Base-by-base conservation (phyloP, 148 eudicot genomes). In the Drosera capensis region DNA sequence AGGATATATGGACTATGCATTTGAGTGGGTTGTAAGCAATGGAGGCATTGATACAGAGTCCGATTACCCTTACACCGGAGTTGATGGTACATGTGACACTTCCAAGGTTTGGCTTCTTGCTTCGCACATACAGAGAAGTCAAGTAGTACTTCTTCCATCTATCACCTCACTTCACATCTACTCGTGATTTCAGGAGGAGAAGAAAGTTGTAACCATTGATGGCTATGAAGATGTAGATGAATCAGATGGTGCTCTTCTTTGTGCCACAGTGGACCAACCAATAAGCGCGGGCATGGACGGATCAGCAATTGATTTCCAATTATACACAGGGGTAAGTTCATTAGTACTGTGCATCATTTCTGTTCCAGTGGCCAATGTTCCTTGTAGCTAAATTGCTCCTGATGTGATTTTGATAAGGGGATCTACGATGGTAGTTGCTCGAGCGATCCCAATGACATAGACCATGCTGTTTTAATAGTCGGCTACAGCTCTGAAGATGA, bases 381-480 rank as follows among this genome's bases (percentile, higher is more conserved):
- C n/a, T n/a, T n/a, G n/a, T n/a, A n/a, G n/a, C n/a, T n/a, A n/a
- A 52, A 45, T 15, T 34, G 38, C n/a, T 20, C 43, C 21, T 25
- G 23, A n/a, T 44, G 24, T 43, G 31, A 14, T 40, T n/a, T 15
- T 36, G 23, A 37, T 22, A 44, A 81, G 93, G 93, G 93, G 36
- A 65, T 74, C 20, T 82, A 71, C 12, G 77, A 78, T 25, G 86
- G 93, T 2, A 35, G 45, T 23, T 82, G 86, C 70, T 82, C 93
- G 14, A 45, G 58, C 18, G 53, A 75, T 51, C 79, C 82, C 59
- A 54, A 72, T 13, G 63, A 74, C 58, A 68, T 78, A 37, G 70
- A 74, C 43, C 86, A 82, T 3, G 79, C 77, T 0, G 79, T 74
- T 22, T 17, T 78, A 42, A 65, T 82, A 2, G 93, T 78, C 13